phyloP scores from a whole-genome alignment of 2,329 filamentous ascomycete genomes.

The Fusarium temperatum region DNA sequence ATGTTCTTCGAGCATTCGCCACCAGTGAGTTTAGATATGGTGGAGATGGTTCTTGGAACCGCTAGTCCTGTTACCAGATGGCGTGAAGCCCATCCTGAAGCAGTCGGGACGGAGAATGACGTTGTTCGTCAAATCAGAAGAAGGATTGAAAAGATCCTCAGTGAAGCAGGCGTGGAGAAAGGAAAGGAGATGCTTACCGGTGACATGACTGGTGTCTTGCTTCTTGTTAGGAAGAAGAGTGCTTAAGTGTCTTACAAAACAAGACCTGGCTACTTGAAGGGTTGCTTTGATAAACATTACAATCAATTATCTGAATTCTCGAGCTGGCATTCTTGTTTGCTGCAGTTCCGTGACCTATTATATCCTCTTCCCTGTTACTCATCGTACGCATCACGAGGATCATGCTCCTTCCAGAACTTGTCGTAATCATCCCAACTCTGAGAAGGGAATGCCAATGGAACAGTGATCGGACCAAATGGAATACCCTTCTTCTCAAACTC shows the following conservation, averaged over 20 bases:
- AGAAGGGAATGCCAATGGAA: conserved; percentile 59
- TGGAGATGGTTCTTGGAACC: background rate
- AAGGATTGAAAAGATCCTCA: background rate
- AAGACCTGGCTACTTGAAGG: background rate
- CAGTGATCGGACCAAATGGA: conserved; percentile 63
- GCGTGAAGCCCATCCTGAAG: background rate
- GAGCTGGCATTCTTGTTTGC: background rate
- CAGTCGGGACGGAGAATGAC: background rate
- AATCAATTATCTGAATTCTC: background rate
- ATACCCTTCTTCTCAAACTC: conserved; percentile 59
- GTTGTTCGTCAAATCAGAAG: background rate
- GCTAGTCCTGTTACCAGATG: background rate
- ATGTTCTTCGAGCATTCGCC: background rate
- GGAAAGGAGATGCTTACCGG: background rate
- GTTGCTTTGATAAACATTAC: background rate
- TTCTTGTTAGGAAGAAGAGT: background rate
- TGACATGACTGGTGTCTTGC: background rate
- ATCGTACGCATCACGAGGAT: conserved; percentile 42
- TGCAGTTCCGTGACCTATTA: background rate
- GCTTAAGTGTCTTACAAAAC: background rate
- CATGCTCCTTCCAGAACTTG: conserved; percentile 40
- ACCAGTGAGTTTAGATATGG: background rate
- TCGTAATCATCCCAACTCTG: conserved; percentile 60
- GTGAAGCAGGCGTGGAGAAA: background rate
- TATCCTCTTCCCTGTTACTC: background rate